phyloP scores from a whole-genome alignment of 2,329 filamentous ascomycete species.

The Colletotrichum noveboracense region DNA sequence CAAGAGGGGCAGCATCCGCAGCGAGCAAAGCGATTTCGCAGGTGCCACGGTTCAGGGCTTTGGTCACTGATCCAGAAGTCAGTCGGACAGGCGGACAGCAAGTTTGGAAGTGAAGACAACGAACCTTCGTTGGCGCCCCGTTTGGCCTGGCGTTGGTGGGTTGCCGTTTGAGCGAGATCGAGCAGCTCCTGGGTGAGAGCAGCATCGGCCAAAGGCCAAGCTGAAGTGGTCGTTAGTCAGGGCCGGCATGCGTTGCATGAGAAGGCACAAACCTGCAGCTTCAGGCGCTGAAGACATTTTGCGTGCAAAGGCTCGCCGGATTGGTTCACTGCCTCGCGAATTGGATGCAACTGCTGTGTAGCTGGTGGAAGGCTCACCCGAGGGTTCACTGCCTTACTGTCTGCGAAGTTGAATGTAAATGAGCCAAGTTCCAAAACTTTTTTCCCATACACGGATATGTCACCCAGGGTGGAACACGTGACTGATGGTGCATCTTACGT shows the following conservation, averaged over 20 bases:
- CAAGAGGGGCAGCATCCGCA: slow-evolving; percentile 84
- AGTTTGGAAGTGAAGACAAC: not conserved
- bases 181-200: slow-evolving; percentile 81
- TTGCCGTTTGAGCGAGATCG: slow-evolving; percentile 78
- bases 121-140: slow-evolving; percentile 79
- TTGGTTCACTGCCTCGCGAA: not conserved
- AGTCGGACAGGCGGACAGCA: not conserved
- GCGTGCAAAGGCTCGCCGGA: not conserved
- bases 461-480: not conserved
- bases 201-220: slow-evolving; percentile 75
- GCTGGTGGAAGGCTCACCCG: not conserved
- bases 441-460: not conserved
- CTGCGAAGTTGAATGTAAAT: not conserved
- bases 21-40: slow-evolving; percentile 88
- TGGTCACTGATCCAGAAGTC: slow-evolving; percentile 60
- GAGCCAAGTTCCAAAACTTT: not conserved
- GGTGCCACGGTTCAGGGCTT: slow-evolving; percentile 88
- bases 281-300: no score
- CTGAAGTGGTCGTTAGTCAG: slow-evolving; percentile 34
- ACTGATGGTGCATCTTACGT: not conserved
- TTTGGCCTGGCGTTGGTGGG: slow-evolving; percentile 73
- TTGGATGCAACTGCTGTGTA: not conserved
- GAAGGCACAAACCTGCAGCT: no score
- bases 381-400: not conserved
- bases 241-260: no score